These are phyloP conservation scores for Xerocomus amazonicus DNA, from an alignment of 1,284 basidiomycete genomes.

Conservation along the genomic window DNA sequence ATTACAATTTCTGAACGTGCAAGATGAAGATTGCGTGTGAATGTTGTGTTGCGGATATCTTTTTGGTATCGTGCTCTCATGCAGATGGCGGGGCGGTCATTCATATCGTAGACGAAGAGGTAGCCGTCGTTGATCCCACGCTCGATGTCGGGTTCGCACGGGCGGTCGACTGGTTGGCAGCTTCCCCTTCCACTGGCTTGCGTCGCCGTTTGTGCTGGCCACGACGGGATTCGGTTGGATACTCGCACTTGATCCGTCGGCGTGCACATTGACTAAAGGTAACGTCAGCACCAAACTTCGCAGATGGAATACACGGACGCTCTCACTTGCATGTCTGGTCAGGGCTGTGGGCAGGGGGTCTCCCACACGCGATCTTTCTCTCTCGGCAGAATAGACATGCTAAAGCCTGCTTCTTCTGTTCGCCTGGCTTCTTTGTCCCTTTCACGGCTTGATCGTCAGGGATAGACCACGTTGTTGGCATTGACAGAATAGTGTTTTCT, in stretches of 20 bases:
- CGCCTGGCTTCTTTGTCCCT: conserved; percentile 34
- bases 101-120: conserved; percentile 18
- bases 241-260: conserved; percentile 45
- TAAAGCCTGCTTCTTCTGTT: conserved; percentile 39
- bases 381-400: conserved; percentile 40
- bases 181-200: conserved; percentile 28
- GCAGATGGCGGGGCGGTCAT: conserved; percentile 22
- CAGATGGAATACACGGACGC: conserved; percentile 1
- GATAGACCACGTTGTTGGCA: conserved; percentile 34
- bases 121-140: conserved; percentile 14
- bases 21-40: conserved; percentile 8
- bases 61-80: conserved; percentile 15
- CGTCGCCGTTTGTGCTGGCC: conserved; percentile 48
- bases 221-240: conserved; percentile 50
- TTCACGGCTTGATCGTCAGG: conserved; percentile 35
- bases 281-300: conserved; percentile 22
- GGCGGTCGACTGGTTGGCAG: conserved; percentile 19
- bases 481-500: conserved; percentile 24
- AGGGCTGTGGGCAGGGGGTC: conserved; percentile 32
- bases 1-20: conserved; percentile 12
- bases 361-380: conserved; percentile 38
- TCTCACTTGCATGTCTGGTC: conserved; percentile 40
- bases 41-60: conserved; percentile 9
- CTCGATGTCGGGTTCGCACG: conserved; percentile 26
- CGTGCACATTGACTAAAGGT: conserved; percentile 45